These are phyloP conservation scores for Ottelia alismoides DNA, from an alignment of 106 monocot genomes.

Conservation along the genomic window DNA sequence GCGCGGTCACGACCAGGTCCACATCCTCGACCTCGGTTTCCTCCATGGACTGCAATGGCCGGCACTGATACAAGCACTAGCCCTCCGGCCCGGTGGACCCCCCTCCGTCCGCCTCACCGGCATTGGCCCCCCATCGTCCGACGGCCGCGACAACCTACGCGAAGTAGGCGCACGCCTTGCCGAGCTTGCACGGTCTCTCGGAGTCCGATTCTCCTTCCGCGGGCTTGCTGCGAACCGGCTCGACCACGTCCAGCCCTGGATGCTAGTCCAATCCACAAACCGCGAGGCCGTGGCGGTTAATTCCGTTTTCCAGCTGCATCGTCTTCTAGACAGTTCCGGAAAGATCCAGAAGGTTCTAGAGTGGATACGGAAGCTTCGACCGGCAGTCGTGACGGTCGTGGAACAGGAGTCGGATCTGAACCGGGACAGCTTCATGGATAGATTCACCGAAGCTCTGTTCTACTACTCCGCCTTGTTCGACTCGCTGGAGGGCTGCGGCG, in stretches of 20 bases:
- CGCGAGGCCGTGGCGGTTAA: conserved; percentile 47
- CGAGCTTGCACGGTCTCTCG: conserved; percentile 36
- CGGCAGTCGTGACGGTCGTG: conserved; percentile 43
- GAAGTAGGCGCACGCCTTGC: conserved; percentile 46
- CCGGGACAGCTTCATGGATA: conserved; percentile 36
- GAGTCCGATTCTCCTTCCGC: conserved; percentile 45
- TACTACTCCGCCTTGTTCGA: conserved; percentile 71
- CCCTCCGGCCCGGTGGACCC: conserved; percentile 49
- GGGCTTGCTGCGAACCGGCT: conserved; percentile 27
- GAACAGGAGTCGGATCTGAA: conserved; percentile 79
- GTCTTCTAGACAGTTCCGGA: conserved; percentile 14
- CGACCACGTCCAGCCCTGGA: conserved; percentile 36
- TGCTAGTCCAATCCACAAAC: conserved; percentile 20
- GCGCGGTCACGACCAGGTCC: conserved; percentile 39
- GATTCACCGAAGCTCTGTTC: conserved; percentile 67
- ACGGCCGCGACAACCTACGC: conserved; percentile 29
- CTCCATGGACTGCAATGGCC: conserved; percentile 71
- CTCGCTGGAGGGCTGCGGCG: conserved; percentile 27
- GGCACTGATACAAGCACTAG: conserved; percentile 54
- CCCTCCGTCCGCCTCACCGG: conserved; percentile 48
- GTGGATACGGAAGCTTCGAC: conserved; percentile 24
- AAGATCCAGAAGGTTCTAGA: conserved; percentile 27
- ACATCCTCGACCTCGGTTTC: conserved; percentile 53
- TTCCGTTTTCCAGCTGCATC: conserved; percentile 46
- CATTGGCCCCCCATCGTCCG: conserved; percentile 36